Percentiles rank a stretch among this genome's conserved stretches.
phyloP scores from a whole-genome alignment of 345 rosid species.

The Nephelium lappaceum region DNA sequence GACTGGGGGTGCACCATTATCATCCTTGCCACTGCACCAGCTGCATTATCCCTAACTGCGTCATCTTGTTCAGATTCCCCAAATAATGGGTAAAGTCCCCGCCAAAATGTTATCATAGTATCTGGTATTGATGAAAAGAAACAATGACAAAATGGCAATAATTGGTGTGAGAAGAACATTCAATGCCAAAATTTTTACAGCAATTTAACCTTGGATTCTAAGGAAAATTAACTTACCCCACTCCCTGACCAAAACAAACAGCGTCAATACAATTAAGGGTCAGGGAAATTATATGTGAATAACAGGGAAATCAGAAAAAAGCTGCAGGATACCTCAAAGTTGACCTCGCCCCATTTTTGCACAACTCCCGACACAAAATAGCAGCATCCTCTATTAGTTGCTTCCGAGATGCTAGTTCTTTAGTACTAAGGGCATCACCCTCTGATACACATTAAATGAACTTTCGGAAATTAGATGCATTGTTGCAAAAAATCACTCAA shows the following conservation, averaged over 20 bases:
- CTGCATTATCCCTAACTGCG: constrained; percentile 97
- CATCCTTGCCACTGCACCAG: constrained; percentile 99
- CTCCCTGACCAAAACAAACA: neutral
- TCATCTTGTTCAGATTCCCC: constrained; percentile 94
- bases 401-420: constrained; percentile 81
- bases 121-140: constrained; percentile 57
- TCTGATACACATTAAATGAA: constrained; percentile 53
- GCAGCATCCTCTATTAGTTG: constrained; percentile 99
- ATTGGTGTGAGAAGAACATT: constrained; percentile 13
- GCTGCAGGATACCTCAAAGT: constrained; percentile 75
- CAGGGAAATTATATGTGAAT: neutral
- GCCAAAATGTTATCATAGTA: constrained; percentile 75
- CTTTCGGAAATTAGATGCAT: constrained; percentile 27
- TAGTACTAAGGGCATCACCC: constrained; percentile 87
- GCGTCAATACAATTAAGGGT: neutral
- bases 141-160: constrained; percentile 15
- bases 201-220: constrained; percentile 3
- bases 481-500: constrained; percentile 7
- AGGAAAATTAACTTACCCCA: neutral
- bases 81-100: constrained; percentile 75
- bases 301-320: neutral
- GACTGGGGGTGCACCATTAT: constrained; percentile 85
- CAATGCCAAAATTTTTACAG: constrained; percentile 8
- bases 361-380: constrained; percentile 96
- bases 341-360: constrained; percentile 93